Evolutionary conservation across 305 asterid species (phyloP), one percentile per base, ranked within the genome.

Genomic region (Fraxinus sp.): DNA sequence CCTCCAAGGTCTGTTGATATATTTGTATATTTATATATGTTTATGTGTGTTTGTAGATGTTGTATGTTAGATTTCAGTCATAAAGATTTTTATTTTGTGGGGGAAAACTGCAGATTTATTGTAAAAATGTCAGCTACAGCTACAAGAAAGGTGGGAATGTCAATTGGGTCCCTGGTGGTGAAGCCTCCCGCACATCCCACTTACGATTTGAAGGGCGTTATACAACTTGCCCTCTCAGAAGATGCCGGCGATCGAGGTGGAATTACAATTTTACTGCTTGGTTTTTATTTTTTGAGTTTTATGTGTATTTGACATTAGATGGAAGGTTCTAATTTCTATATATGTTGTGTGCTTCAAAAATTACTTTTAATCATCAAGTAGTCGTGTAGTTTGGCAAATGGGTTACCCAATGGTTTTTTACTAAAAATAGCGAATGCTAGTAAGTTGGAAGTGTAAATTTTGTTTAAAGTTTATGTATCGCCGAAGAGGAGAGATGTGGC

Each of bases 141-240:
- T 35, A 72, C 89, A 59, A 85, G 75, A 64, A 86, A 79, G 77
- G 79, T 75, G 5, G 90, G 82, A 80, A 83, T 80, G 24, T 36
- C 89, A 77, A 79, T 79, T 74, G 90, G 85, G 32, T 85, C 94
- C 36, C 72, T 87, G 75, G 92, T 80, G 80, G 85, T 92, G 84
- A 91, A 91, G 88, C 97, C 97, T 18, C 98, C 98, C 62, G 89
- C 92, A 52, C 99, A 94, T 86, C 99, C 97, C 57, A 94, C 97
- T 8, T 96, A 96, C 86, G 96, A 96, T 87, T 86, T 95, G 81
- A 94, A 94, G 85, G 89, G 87, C 80, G 96, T 96, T 57, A 92
- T 96, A 59, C 90, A 89, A 74, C 92, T 94, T 64, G 98, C 98
- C 79, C 94, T 96, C 33, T 90, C 97, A 11, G 98, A 94, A 91